Evolutionary conservation across 208 protist genomes (phyloP), one percentile per base, ranked within the genome.

Genomic region (Crithidia brevicula): DNA sequence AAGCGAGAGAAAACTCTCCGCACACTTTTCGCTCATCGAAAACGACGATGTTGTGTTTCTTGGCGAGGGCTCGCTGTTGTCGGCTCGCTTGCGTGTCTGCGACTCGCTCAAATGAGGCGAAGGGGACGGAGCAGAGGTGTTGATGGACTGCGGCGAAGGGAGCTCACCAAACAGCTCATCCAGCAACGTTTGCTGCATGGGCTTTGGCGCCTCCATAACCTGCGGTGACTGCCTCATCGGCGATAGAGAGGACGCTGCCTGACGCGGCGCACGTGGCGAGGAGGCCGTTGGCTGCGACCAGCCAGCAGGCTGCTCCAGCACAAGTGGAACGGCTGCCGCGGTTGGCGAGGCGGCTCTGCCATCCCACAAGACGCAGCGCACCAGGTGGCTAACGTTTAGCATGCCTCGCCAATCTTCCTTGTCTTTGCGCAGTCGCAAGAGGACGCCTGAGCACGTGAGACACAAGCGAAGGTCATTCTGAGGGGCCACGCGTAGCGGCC

Each of bases 161-260:
- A 66, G 36, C 22, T 70, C 56, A 1, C 56, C 62, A 51, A 76
- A 69, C 2, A 76, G 56, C 31, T 70, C 70, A 20, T 76, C 62
- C 18, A 76, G 28, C 28, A 70, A 28, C 27, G 20, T 49, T 4
- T 23, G 27, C 28, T 66, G 40, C 36, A 16, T 20, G 20, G 38
- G 56, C 31, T 28, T 68, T 11, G 70, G 54, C 16, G 33, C 38
- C 6, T 52, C 62, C 70, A 63, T 74, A 6, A 11, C 4, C 33
- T 42, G 49, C 22, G 20, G 40, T 6, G 45, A 3, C 18, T 11
- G 13, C 8, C 11, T 3, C 23, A 34, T 27, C 16, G 52, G 59
- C 20, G 51, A 67, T 11, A 60, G 51, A 4, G 68, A 61, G 3
- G 60, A 18, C 4, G 11, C 3, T 3, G 59, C 20, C 11, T 23